Evolutionary conservation across 1,139 yeast genomes (phyloP), one percentile per base, ranked within the genome.

Genomic region (Arxiozyma heterogenica): DNA sequence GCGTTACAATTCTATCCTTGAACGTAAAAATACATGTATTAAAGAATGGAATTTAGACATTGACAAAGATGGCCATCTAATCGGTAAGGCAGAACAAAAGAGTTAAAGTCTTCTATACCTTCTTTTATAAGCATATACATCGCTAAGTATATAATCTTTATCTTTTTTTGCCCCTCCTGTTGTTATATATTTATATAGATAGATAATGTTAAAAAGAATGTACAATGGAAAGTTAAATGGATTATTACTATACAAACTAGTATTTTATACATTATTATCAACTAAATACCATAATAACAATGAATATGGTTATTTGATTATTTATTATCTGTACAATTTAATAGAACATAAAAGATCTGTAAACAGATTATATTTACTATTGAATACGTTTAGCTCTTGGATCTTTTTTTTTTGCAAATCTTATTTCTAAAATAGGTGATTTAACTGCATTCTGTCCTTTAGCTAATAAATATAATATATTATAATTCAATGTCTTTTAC

Each of bases 1-100:
- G 73, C 82, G 97, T 65, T 74, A 89, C 55, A 71, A 71, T 43
- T 80, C 89, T n/a, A 77, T 86, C 63, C 82, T 79, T 21, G 76
- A 73, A 42, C 78, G 89, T 63, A 74, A 75, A 51, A 72, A 75
- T 53, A 73, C 72, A 23, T 73, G 81, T 58, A 64, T 76, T 44
- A 71, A 73, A 44, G 72, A 79, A 61, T 83, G 88, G 88, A 76
- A 67, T 44, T 58, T 73, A 44, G 61, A 63, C 15, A 53, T 69
- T n/a, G 67, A 67, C 49, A 57, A 63, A 18, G 66, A 69, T 44
- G 75, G 75, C 18, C 65, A 61, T 51, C 53, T 70, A 44, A 54
- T 60, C 50, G 57, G 59, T 20, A 55, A 53, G 42, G 20, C 2
- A 7, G 34, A 38, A 12, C 12, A 34, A 46, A 30, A 45, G 42